Evolutionary conservation across 1,284 basidiomycete species (phyloP), one percentile per base, ranked within the genome.

Genomic region (Exobasidium rhododendri): DNA sequence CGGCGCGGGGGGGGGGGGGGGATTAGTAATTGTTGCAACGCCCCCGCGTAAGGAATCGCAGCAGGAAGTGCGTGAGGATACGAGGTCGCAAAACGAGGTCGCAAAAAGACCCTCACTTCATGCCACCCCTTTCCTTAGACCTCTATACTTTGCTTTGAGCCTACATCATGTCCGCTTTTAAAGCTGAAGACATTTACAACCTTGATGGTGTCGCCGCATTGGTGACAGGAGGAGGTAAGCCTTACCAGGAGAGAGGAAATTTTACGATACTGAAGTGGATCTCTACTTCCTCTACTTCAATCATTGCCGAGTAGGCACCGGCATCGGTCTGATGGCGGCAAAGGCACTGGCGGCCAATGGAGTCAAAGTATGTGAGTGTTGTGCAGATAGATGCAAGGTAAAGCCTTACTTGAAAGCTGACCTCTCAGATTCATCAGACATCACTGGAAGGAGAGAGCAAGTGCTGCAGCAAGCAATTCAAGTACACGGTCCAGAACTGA

Each of bases 311-410:
- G 17, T 10, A 40, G 35, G 35, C 17, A 75, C 71, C 0, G 63
- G 63, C 26, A 59, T 76, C 14, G 74, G 74, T n/a, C 66, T 76
- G n/a, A 71, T 66, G 29, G 68, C 70, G 3, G 67, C 73, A 1
- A 61, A 69, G 1, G 69, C 68, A 3, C 68, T 76, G 28, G 74
- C 74, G 1, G 58, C 68, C 28, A 70, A 73, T 59, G 74, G 74
- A n/a, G 73, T 71, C 2, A 71, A 64, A 11, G 74, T 76, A 3
- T 75, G 35, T 40, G 62, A 61, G 35, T 61, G 61, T 63, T 17
- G 10, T 22, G 17, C 29, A 22, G 49, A 20, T 58, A 14, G 54
- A 11, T 13, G 56, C 28, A 22, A 55, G 17, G 17, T 40, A 22
- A 57, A 56, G 29, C 24, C 20, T 56, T 57, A 56, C 52, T 3